Base-by-base conservation (phyloP, 768 basidiomycete species). In the Chalciporus sphaerocephalus region DNA sequence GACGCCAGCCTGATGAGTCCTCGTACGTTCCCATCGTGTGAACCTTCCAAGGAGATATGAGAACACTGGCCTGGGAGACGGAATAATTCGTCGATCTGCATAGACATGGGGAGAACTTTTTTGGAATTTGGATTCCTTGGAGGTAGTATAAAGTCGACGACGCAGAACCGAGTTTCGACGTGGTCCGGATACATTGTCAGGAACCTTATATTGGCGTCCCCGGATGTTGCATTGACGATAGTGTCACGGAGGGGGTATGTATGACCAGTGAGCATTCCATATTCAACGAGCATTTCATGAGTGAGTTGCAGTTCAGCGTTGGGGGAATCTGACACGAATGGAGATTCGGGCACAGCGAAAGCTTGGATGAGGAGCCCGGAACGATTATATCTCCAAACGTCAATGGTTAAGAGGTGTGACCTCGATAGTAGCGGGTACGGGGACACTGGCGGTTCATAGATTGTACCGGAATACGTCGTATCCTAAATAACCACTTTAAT, bases 291-390 rank as follows among this genome's bases (percentile, higher is more conserved):
- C 22, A 40, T 28, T 37, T 57, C 57, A 17, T 59, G 57, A 10
- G 58, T 47, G n/a, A 59, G 57, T 5, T 21, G 45, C 36, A 60
- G 51, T 27, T 38, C 48, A 17, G 17, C 22, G 18, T 6, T 25
- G 20, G 40, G 38, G 7, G 18, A 11, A 12, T 37, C 27, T 17
- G 40, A 16, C 18, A 6, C 24, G n/a, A 23, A n/a, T 6, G 11
- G 32, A 33, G 48, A 3, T 7, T 54, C 35, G 6, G 55, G 58
- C 10, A 20, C 18, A 20, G 46, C 33, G 22, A 60, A 57, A n/a
- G 39, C 52, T 12, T 59, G 58, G 23, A 60, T 45, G 16, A 56
- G 54, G 12, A 51, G 50, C 35, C 23, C 34, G 3, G 45, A 47
- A 42, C 41, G 48, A 9, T 44, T 16, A 9, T 23, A 22, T 11